These are phyloP conservation scores for Pestalotiopsis sp. DNA, from an alignment of 2,329 filamentous ascomycete species.

Conservation along the genomic window DNA sequence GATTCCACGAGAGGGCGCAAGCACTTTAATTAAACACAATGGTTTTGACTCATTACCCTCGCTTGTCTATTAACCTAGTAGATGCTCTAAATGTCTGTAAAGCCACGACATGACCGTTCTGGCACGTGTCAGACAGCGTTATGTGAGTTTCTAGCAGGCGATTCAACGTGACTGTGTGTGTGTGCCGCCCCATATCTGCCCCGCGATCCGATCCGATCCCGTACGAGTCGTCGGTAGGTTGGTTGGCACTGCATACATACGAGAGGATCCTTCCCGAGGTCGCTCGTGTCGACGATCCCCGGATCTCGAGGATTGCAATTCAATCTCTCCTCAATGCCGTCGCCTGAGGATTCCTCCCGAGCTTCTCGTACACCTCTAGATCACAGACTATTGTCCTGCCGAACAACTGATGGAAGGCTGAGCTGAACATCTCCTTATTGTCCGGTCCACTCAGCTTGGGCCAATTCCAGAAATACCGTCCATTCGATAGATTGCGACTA, in stretches of 20 bases:
- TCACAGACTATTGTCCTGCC: not conserved
- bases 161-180: too few species aligned
- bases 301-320: not conserved
- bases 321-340: not conserved
- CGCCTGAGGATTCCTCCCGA: not conserved
- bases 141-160: too few species aligned
- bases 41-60: not conserved
- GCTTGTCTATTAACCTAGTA: not conserved
- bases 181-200: not conserved
- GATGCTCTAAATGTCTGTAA: not conserved
- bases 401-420: conserved; percentile 1
- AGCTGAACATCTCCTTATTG: not conserved
- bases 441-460: not conserved
- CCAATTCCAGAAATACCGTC: not conserved
- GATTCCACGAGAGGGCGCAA: not conserved
- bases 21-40: not conserved
- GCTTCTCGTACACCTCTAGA: not conserved
- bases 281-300: not conserved
- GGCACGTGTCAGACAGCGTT: not conserved
- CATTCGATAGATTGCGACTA: conserved; percentile 5
- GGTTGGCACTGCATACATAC: not conserved
- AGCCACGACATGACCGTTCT: not conserved
- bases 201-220: not conserved
- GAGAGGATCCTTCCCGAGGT: not conserved
- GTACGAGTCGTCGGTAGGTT: not conserved